phyloP scores from a whole-genome alignment of 805 yeast genomes.

The Millerago galiae region DNA sequence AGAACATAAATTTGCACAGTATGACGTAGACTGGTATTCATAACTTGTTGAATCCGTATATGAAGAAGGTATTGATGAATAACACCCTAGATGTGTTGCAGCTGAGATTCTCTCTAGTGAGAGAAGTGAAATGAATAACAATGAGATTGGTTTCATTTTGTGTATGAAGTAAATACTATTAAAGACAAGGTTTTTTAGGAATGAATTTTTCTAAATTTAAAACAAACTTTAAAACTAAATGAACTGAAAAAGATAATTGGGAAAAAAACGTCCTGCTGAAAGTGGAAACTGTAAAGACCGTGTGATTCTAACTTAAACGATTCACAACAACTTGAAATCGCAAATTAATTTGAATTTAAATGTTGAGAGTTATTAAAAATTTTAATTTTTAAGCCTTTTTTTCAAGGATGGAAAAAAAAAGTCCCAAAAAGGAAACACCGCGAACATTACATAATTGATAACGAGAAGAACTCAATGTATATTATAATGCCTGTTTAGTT shows the following conservation, averaged over 20 bases:
- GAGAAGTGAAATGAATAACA: background rate
- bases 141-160: background rate
- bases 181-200: no score
- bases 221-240: no score
- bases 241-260: no score
- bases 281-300: no score
- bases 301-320: no score
- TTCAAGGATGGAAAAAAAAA: background rate
- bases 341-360: no score
- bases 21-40: slow-evolving; percentile 43
- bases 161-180: no score
- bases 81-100: background rate
- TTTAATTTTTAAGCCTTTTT: background rate
- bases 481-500: no score
- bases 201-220: no score
- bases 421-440: background rate
- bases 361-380: background rate
- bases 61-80: background rate
- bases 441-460: background rate
- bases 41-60: slow-evolving; percentile 13
- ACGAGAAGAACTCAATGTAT: no score
- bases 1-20: slow-evolving; percentile 42
- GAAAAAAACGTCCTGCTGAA: no score
- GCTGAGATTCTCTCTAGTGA: background rate
- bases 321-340: no score